Evolutionary conservation across 805 yeast species (phyloP).

Genomic region (Yarrowia bubula): DNA sequence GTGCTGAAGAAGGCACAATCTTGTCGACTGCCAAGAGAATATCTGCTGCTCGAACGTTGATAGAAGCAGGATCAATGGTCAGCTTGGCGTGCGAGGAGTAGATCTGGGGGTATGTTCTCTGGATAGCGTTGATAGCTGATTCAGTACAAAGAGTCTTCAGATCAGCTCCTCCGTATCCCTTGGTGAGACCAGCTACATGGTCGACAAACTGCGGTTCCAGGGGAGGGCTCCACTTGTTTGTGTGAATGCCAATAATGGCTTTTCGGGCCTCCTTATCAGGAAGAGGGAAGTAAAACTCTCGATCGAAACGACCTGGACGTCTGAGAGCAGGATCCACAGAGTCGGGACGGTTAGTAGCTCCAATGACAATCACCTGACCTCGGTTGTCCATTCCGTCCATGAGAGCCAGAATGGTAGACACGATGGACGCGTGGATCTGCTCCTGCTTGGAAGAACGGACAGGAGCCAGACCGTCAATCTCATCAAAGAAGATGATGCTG

Average conservation of each 20-base stretch:
- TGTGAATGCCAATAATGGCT: slow-evolving; percentile 79
- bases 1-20: slow-evolving; percentile 87
- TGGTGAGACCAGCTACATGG: slow-evolving; percentile 74
- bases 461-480: slow-evolving; percentile 97
- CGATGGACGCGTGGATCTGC: slow-evolving; percentile 96
- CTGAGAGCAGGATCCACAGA: slow-evolving; percentile 97
- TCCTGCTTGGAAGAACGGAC: slow-evolving; percentile 97
- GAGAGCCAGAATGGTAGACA: slow-evolving; percentile 86
- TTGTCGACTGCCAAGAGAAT: slow-evolving; percentile 82
- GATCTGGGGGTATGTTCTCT: slow-evolving; percentile 89
- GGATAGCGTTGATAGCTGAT: slow-evolving; percentile 89
- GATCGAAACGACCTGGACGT: slow-evolving; percentile 94
- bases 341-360: slow-evolving; percentile 97
- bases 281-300: slow-evolving; percentile 93
- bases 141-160: slow-evolving; percentile 91
- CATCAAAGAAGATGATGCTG: slow-evolving; percentile 93
- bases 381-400: slow-evolving; percentile 99
- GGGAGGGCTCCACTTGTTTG: slow-evolving; percentile 84
- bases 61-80: slow-evolving; percentile 64
- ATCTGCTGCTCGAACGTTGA: slow-evolving; percentile 75
- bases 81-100: slow-evolving; percentile 73
- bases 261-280: slow-evolving; percentile 80
- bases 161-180: slow-evolving; percentile 98
- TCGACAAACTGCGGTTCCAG: slow-evolving; percentile 55
- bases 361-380: slow-evolving; percentile 96